phyloP scores from a whole-genome alignment of 192 early-diverging fungal species.

The Coemansia sp. region DNA sequence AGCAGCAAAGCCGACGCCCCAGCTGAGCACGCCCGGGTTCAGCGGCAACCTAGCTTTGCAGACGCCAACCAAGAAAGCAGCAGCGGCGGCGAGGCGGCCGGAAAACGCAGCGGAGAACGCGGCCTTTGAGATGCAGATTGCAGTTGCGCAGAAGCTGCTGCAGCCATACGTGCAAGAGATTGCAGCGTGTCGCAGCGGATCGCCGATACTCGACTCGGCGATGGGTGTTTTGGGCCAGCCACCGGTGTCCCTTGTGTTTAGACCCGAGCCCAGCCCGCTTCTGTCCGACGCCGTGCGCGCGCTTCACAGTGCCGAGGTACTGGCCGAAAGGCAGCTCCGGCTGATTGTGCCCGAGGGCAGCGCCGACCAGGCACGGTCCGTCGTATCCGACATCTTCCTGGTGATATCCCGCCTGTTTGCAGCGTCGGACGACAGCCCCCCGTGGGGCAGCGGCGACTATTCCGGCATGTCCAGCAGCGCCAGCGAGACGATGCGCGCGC shows the following conservation, averaged over 20 bases:
- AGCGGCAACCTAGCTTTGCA: background rate
- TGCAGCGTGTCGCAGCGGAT: conserved; percentile 18
- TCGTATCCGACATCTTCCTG: conserved; percentile 23
- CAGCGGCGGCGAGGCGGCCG: background rate
- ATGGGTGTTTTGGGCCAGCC: conserved; percentile 8
- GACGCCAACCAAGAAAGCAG: conserved; percentile 23
- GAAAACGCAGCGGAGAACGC: background rate
- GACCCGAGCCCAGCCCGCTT: background rate
- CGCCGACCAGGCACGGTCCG: conserved; percentile 27
- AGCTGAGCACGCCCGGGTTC: background rate
- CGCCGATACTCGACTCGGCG: conserved; percentile 15
- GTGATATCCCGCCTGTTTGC: conserved; percentile 21
- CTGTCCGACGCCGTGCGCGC: conserved; percentile 10
- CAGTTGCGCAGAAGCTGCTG: conserved; percentile 14
- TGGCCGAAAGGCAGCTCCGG: conserved; percentile 34
- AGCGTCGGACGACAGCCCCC: conserved; percentile 6
- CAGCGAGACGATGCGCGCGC: conserved; percentile 21
- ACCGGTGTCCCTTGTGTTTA: conserved; percentile 25
- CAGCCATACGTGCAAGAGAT: conserved; percentile 16
- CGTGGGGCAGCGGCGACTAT: conserved; percentile 1
- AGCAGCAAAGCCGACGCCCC: background rate
- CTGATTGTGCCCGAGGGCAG: conserved; percentile 32
- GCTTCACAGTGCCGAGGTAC: conserved; percentile 22
- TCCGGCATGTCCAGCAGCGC: background rate
- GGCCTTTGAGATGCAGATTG: conserved; percentile 24